A percentile compares a stretch with the other conserved stretches of the same genome.
These are phyloP conservation scores for Fusarium odoratissimum DNA, from an alignment of 2,329 filamentous ascomycete genomes.

Conservation along the genomic window DNA sequence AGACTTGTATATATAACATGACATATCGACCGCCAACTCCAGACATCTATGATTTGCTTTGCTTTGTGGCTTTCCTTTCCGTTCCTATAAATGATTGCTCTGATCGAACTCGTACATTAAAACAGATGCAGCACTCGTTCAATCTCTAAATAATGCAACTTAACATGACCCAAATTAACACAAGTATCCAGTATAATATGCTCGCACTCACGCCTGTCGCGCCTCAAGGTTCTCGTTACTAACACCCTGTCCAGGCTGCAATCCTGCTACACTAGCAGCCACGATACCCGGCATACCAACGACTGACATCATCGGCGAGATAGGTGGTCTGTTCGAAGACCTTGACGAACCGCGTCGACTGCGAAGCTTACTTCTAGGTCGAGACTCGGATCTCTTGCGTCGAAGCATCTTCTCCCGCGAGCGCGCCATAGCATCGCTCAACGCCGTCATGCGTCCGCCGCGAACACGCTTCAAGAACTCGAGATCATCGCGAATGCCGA, in stretches of 20 bases:
- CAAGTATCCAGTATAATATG: background rate
- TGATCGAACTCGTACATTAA: slow-evolving; percentile 23
- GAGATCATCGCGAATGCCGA: slow-evolving; percentile 35
- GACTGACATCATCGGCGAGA: slow-evolving; percentile 39
- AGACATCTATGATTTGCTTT: slow-evolving; percentile 11
- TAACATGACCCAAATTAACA: background rate
- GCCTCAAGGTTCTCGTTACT: slow-evolving; percentile 19
- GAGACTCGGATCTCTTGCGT: slow-evolving; percentile 35
- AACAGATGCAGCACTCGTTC: slow-evolving; percentile 14
- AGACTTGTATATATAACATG: background rate
- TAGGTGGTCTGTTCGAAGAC: slow-evolving; percentile 35
- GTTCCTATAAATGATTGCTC: slow-evolving; percentile 22
- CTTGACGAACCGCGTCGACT: slow-evolving; percentile 34
- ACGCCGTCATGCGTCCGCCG: slow-evolving; percentile 30
- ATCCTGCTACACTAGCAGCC: slow-evolving; percentile 31
- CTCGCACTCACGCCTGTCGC: slow-evolving; percentile 1
- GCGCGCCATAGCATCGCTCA: slow-evolving; percentile 36
- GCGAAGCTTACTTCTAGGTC: slow-evolving; percentile 30
- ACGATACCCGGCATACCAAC: slow-evolving; percentile 39
- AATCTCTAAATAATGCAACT: slow-evolving; percentile 16
- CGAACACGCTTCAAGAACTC: slow-evolving; percentile 34
- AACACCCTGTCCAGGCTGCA: slow-evolving; percentile 18
- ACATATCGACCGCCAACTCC: slow-evolving; percentile 18
- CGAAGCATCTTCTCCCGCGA: slow-evolving; percentile 34
- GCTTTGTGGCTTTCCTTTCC: background rate